Percentiles rank a stretch among this genome's conserved stretches.
Evolutionary conservation across 2,329 filamentous ascomycete species (phyloP).

Genomic region (Dothideomycetes sp.): DNA sequence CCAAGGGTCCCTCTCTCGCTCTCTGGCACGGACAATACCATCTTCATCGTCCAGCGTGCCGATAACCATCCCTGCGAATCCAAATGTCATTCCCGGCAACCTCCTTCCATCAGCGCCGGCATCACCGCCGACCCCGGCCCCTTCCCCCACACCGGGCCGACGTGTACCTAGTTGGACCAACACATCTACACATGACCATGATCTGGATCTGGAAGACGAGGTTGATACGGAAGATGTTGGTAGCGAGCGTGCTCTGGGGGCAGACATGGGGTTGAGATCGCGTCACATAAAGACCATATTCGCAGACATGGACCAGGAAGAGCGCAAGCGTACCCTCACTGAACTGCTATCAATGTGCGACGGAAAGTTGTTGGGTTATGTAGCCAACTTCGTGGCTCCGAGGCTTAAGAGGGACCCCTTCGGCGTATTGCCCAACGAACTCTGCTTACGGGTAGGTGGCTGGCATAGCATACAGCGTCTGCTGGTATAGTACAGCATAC

Average conservation of each 20-base stretch:
- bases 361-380: constrained; percentile 88
- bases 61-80: constrained; percentile 31
- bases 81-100: constrained; percentile 46
- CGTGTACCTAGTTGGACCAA: constrained; percentile 65
- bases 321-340: constrained; percentile 72
- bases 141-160: constrained; percentile 55
- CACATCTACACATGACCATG: constrained; percentile 63
- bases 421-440: constrained; percentile 79
- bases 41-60: constrained; percentile 34
- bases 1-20: constrained; percentile 4
- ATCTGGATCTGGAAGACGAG: constrained; percentile 49
- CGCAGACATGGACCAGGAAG: constrained; percentile 62
- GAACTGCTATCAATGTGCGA: constrained; percentile 91
- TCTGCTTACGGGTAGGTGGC: constrained; percentile 70
- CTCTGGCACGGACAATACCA: constrained; percentile 13
- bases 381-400: constrained; percentile 91
- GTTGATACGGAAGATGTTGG: constrained; percentile 20
- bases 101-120: constrained; percentile 56
- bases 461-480: neutral
- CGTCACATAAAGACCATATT: constrained; percentile 74
- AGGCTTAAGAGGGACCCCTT: constrained; percentile 95
- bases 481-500: neutral
- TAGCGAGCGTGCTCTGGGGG: constrained; percentile 19
- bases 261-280: constrained; percentile 35
- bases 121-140: constrained; percentile 58